Evolutionary conservation across 768 basidiomycete genomes (phyloP), one percentile per base, ranked within the genome.

Genomic region (Mycena galopus): DNA sequence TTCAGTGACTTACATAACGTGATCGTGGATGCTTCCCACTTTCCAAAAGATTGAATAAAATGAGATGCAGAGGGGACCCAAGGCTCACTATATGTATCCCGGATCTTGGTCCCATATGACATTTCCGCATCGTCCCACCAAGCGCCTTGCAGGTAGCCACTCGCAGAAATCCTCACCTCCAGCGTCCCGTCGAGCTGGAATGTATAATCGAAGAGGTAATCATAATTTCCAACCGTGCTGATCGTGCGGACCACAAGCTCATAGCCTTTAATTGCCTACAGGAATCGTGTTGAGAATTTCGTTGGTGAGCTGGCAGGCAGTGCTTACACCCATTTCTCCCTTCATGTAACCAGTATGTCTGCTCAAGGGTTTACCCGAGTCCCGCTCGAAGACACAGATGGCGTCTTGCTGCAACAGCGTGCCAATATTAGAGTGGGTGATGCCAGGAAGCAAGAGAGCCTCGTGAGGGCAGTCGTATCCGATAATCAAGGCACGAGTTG

Each of bases 21-120:
- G 91, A 77, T 93, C 91, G 71, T 92, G 91, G 14, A 92, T 78
- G 44, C 86, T 90, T 14, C 91, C 91, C 89, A 91, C 89, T 89
- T 59, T 11, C 37, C 32, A 59, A 29, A 51, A 53, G 4, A 19
- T 21, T 55, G 25, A 69, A 25, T n/a, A 25, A 39, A 16, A 47
- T 3, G 19, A 16, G 61, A 17, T 11, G 4, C 33, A 32, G 44
- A 60, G 12, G 33, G 25, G 27, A 56, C 27, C 25, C 25, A 10
- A 8, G 1, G 82, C 88, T 62, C 39, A 90, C 89, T 91, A n/a
- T 85, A 86, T 4, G 84, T 86, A 37, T 89, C 85, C 64, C 86
- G 86, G 57, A 93, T 90, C 19, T 83, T 85, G 29, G 86, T 83
- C 0, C 91, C 91, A 75, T 91, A 91, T 0, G 81, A 75, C 4